Evolutionary conservation across 164 flowering plant species (phyloP).

Genomic region (Aristolochia contorta): DNA sequence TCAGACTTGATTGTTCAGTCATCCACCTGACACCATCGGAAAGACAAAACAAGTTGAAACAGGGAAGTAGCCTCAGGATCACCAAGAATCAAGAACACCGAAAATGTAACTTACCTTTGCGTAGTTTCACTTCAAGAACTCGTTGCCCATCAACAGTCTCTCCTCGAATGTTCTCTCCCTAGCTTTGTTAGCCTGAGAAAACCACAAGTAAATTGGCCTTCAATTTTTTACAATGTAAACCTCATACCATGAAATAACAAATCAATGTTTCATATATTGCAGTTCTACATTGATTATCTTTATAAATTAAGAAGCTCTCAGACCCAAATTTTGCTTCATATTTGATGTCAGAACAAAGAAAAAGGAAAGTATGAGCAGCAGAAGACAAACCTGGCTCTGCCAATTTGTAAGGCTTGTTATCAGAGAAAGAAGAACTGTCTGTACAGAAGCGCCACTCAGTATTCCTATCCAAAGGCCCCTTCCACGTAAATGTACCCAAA

Average conservation of each 20-base stretch:
- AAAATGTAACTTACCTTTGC: not conserved
- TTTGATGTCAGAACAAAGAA: too few relatives aligned
- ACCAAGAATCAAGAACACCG: not conserved
- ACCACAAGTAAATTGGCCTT: not conserved
- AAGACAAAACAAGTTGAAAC: too few relatives aligned
- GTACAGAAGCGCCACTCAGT: conserved; percentile 38
- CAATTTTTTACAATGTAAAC: not conserved
- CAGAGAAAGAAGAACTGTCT: conserved; percentile 28
- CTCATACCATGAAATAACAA: not conserved
- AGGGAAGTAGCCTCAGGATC: too few relatives aligned
- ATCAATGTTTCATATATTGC: not conserved
- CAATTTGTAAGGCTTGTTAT: conserved; percentile 52
- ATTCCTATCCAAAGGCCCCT: conserved; percentile 80
- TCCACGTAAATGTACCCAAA: conserved; percentile 37
- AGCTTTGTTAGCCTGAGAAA: conserved; percentile 33
- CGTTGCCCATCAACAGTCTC: conserved; percentile 5
- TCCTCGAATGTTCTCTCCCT: conserved; percentile 23
- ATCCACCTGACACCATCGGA: too few relatives aligned
- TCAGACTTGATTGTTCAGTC: not conserved
- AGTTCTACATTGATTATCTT: not conserved
- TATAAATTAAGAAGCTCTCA: not conserved
- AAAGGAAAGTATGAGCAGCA: too few relatives aligned
- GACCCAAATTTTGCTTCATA: too few relatives aligned
- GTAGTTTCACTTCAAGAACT: conserved; percentile 3
- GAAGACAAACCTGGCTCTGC: conserved; percentile 43